These are phyloP conservation scores for Phoma sp. DNA, from an alignment of 2,329 filamentous ascomycete species.

Conservation along the genomic window DNA sequence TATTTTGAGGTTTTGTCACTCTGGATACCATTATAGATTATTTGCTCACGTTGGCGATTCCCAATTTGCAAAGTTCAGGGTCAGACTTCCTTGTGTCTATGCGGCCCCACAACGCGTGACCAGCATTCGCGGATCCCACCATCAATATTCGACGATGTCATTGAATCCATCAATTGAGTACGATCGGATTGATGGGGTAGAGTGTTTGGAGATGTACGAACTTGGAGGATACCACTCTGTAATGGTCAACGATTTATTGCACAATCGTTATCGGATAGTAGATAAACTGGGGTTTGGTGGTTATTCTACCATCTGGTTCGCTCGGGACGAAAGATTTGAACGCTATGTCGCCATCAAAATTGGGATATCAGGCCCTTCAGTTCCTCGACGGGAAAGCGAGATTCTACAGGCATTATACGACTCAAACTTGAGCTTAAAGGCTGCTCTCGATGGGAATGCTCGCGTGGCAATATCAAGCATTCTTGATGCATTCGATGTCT, in stretches of 20 bases:
- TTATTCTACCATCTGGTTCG: slow-evolving; percentile 32
- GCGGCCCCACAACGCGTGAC: slow-evolving; percentile 7
- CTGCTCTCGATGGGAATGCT: slow-evolving; percentile 1
- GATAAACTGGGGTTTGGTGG: slow-evolving; percentile 30
- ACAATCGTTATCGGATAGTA: slow-evolving; percentile 27
- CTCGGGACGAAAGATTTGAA: slow-evolving; percentile 17
- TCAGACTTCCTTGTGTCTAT: slow-evolving; percentile 7
- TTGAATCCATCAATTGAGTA: slow-evolving; percentile 15
- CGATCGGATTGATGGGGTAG: slow-evolving; percentile 19
- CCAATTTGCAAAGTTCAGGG: slow-evolving; percentile 1
- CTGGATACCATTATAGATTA: not conserved
- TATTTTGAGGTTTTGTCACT: too few relatives aligned
- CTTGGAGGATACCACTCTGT: slow-evolving; percentile 27
- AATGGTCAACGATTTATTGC: slow-evolving; percentile 26
- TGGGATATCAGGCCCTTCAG: slow-evolving; percentile 12
- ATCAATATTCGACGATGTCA: slow-evolving; percentile 17
- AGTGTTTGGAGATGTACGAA: slow-evolving; percentile 21
- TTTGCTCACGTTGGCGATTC: not conserved
- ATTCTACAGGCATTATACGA: slow-evolving; percentile 11
- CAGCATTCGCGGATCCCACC: slow-evolving; percentile 4
- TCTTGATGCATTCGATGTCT: slow-evolving; percentile 13
- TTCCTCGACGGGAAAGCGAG: slow-evolving; percentile 16
- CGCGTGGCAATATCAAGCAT: slow-evolving; percentile 6
- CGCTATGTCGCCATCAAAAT: slow-evolving; percentile 22
- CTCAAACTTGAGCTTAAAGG: slow-evolving; percentile 5